Evolutionary conservation across 2,329 filamentous ascomycete species (phyloP).

Genomic region (Arachnomyces sp.): DNA sequence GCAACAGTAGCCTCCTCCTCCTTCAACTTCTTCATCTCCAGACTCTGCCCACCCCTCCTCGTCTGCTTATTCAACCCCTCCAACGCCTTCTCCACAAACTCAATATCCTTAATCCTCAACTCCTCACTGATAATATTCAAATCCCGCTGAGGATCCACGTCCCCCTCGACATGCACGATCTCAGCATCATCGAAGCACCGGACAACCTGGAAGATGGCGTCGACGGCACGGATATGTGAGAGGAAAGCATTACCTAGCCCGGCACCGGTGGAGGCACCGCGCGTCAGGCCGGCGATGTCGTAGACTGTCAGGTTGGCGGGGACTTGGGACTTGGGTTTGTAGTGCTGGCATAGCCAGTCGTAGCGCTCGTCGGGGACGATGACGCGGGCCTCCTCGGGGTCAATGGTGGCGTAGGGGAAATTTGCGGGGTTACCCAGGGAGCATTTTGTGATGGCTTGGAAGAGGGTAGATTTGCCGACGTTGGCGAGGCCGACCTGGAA

Average conservation of each 20-base stretch:
- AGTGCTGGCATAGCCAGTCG: conserved; percentile 92
- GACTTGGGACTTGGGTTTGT: conserved; percentile 95
- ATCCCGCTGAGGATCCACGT: conserved; percentile 91
- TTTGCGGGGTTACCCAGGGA: conserved; percentile 97
- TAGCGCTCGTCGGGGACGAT: conserved; percentile 93
- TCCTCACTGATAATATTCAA: conserved; percentile 95
- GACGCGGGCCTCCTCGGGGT: conserved; percentile 95
- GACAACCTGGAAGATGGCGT: conserved; percentile 96
- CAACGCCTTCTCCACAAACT: conserved; percentile 92
- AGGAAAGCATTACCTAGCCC: conserved; percentile 97
- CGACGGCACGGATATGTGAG: conserved; percentile 95
- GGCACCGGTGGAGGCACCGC: conserved; percentile 91
- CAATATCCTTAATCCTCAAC: conserved; percentile 94
- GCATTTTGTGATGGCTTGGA: conserved; percentile 99
- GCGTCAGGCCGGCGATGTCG: conserved; percentile 93
- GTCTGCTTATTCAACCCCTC: conserved; percentile 93
- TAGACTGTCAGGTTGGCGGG: conserved; percentile 97
- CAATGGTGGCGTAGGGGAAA: conserved; percentile 98
- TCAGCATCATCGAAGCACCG: conserved; percentile 98
- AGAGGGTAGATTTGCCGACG: conserved; percentile 97
- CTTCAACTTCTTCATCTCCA: conserved; percentile 96
- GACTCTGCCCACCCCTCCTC: conserved; percentile 80
- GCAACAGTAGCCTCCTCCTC: conserved; percentile 91
- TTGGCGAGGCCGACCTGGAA: conserved; percentile 90
- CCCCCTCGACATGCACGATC: conserved; percentile 98